Conservation (phyloP, 495 filamentous ascomycete genomes). For the Penicillium soppii region DNA sequence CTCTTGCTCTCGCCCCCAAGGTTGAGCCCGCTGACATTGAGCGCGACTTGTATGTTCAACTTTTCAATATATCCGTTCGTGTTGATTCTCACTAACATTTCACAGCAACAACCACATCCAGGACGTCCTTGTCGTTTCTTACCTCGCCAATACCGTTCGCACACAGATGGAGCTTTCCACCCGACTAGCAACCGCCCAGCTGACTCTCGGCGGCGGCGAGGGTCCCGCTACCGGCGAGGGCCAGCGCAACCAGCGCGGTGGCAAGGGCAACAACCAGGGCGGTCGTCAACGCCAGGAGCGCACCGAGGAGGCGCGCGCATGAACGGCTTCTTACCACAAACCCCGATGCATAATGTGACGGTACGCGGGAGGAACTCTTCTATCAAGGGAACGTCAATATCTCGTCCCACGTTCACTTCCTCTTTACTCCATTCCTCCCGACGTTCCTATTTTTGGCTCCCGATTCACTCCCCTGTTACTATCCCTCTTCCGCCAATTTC, state of each 20-base stretch:
- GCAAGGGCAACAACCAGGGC: constrained; percentile 41
- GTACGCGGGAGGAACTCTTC: constrained; percentile 16
- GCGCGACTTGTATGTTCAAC: constrained; percentile 72
- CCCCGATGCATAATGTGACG: constrained; percentile 28
- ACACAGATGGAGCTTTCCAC: constrained; percentile 98
- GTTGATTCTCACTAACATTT: constrained; percentile 40
- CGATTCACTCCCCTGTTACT: constrained; percentile 6
- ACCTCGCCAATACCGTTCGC: constrained; percentile 97
- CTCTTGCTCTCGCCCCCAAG: constrained; percentile 88
- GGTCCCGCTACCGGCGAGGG: constrained; percentile 34
- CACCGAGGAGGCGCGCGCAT: constrained; percentile 45
- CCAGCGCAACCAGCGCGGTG: constrained; percentile 44
- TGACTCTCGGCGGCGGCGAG: constrained; percentile 62
- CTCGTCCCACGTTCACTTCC: constrained; percentile 15
- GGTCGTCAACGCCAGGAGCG: constrained; percentile 46
- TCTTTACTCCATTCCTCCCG: constrained; percentile 15
- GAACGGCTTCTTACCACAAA: constrained; percentile 16
- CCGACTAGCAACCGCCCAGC: constrained; percentile 79
- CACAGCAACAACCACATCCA: constrained; percentile 95
- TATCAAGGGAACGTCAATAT: constrained; percentile 14
- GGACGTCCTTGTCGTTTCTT: constrained; percentile 94
- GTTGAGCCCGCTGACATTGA: constrained; percentile 87
- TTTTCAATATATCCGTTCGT: not conserved
- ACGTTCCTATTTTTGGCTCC: constrained; percentile 21
- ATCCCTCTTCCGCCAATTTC: constrained; percentile 10